Percentiles rank a stretch among this genome's conserved stretches.
phyloP scores from a whole-genome alignment of 1,284 basidiomycete genomes.

The Meira miltonrushii region DNA sequence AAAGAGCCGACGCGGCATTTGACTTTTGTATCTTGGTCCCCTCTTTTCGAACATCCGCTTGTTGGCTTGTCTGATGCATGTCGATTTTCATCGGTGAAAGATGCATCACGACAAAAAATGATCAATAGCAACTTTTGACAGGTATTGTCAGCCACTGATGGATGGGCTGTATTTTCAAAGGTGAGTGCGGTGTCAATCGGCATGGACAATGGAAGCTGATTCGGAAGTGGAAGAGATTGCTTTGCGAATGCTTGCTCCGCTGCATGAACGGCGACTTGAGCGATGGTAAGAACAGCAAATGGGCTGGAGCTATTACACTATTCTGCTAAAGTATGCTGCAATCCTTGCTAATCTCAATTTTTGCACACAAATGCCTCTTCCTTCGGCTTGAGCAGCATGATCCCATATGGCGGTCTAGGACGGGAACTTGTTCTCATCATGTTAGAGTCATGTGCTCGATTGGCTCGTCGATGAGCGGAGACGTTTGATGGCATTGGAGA shows the following conservation, averaged over 20 bases:
- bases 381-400: neutral
- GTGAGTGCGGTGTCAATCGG: neutral
- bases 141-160: neutral
- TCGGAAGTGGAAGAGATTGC: neutral
- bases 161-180: neutral
- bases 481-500: neutral
- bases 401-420: conserved; percentile 8
- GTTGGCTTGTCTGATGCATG: neutral
- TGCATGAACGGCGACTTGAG: neutral
- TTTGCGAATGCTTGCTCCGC: neutral
- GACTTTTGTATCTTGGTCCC: neutral
- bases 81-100: neutral
- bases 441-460: conserved; percentile 7
- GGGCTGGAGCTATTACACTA: neutral
- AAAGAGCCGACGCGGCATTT: conserved; percentile 7
- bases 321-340: neutral
- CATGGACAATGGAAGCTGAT: neutral
- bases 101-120: neutral
- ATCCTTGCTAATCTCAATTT: neutral
- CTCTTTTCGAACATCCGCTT: neutral
- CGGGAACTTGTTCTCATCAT: neutral
- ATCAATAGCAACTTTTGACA: neutral
- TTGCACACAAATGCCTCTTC: neutral
- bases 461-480: neutral
- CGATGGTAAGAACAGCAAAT: neutral